A percentile compares a stretch with the other conserved stretches of the same genome.
Evolutionary conservation across 805 yeast species (phyloP).

Genomic region (Vanderwaltozyma polyspora): DNA sequence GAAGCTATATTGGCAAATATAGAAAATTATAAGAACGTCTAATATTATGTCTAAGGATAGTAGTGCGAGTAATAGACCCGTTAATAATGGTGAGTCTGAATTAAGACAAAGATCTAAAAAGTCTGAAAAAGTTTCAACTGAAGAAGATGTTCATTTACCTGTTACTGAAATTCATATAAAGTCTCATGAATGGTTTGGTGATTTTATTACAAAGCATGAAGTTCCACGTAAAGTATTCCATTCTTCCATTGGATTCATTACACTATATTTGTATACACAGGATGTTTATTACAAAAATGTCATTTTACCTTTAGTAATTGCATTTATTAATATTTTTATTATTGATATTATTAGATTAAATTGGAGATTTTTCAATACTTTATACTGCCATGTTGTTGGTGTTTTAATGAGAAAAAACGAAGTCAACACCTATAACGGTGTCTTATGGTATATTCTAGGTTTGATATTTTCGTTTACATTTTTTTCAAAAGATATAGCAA

Average conservation of each 20-base stretch:
- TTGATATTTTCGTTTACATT: slow-evolving; percentile 55
- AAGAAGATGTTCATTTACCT: slow-evolving; percentile 22
- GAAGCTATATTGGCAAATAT: too few species aligned
- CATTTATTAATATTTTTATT: slow-evolving; percentile 44
- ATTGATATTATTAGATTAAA: slow-evolving; percentile 62
- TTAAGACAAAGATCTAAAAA: too few species aligned
- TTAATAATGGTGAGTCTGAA: neutral
- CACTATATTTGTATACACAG: slow-evolving; percentile 57
- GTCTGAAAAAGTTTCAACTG: neutral
- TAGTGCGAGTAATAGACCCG: neutral
- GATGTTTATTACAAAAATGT: slow-evolving; percentile 39
- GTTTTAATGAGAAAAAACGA: slow-evolving; percentile 80
- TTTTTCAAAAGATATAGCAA: slow-evolving; percentile 70
- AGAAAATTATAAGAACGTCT: too few species aligned
- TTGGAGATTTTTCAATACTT: slow-evolving; percentile 48
- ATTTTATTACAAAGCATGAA: slow-evolving; percentile 67
- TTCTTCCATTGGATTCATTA: slow-evolving; percentile 75
- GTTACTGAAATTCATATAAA: slow-evolving; percentile 26
- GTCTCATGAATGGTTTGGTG: slow-evolving; percentile 35
- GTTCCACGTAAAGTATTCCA: slow-evolving; percentile 82
- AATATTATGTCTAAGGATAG: too few species aligned
- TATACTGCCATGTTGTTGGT: slow-evolving; percentile 60
- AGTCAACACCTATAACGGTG: slow-evolving; percentile 66
- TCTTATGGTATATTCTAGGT: slow-evolving; percentile 78
- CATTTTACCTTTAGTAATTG: slow-evolving; percentile 45